phyloP scores from a whole-genome alignment of 2,329 filamentous ascomycete genomes.

The Pseudopyricularia cyperi region DNA sequence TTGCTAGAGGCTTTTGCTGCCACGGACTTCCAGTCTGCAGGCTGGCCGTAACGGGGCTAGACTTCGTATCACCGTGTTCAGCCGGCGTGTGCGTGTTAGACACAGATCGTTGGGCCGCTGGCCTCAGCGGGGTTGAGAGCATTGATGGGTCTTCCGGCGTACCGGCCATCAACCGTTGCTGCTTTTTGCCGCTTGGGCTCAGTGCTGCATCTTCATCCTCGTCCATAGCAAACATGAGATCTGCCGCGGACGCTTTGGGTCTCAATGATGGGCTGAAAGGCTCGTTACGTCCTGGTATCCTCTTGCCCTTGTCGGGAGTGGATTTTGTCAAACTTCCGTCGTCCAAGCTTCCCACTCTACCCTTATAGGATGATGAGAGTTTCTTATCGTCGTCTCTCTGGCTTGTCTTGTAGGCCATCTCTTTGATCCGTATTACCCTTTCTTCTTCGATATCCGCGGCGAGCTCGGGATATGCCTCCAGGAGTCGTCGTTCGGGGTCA shows the following conservation, averaged over 20 bases:
- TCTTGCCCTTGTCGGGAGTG: constrained; percentile 33
- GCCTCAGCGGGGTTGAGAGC: neutral
- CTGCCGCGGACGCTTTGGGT: constrained; percentile 53
- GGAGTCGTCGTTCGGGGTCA: constrained; percentile 39
- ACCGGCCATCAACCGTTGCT: neutral
- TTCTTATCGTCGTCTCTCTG: constrained; percentile 54
- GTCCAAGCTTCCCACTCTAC: constrained; percentile 51
- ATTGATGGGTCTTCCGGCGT: neutral
- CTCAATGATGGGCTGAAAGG: constrained; percentile 54
- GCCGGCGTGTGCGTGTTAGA: neutral
- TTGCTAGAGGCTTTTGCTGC: constrained; percentile 12
- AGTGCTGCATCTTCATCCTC: constrained; percentile 39
- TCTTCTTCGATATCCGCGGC: constrained; percentile 56
- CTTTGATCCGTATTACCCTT: constrained; percentile 55
- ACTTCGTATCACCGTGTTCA: neutral
- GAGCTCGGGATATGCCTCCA: constrained; percentile 51
- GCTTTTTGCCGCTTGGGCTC: neutral
- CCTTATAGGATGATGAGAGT: constrained; percentile 44
- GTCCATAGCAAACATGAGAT: constrained; percentile 92
- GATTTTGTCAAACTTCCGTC: constrained; percentile 29
- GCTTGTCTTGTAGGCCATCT: constrained; percentile 56
- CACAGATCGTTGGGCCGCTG: neutral
- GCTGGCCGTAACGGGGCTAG: neutral
- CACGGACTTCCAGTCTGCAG: neutral
- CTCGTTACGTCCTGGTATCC: constrained; percentile 35